phyloP scores from a whole-genome alignment of 2,329 filamentous ascomycete genomes.

The Trichothecium roseum region DNA sequence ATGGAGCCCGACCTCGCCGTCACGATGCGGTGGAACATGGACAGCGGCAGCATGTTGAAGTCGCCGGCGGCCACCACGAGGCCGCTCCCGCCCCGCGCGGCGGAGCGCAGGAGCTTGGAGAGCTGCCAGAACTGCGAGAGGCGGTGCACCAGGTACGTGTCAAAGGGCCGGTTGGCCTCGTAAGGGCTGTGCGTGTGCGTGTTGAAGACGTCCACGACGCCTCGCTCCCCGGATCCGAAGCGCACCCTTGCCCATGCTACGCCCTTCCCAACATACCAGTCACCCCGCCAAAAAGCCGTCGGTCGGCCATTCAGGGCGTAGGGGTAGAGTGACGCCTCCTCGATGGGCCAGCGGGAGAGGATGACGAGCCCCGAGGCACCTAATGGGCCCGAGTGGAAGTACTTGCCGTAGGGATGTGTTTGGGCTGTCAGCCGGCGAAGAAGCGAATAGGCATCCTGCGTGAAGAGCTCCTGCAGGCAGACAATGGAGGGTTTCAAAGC shows the following conservation, averaged over 20 bases:
- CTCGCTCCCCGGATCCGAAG: conserved; percentile 51
- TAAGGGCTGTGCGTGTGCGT: conserved; percentile 81
- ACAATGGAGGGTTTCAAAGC: conserved; percentile 67
- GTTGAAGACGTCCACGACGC: conserved; percentile 81
- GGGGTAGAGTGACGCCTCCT: conserved; percentile 73
- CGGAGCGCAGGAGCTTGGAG: conserved; percentile 75
- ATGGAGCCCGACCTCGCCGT: conserved; percentile 62
- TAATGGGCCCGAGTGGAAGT: conserved; percentile 83
- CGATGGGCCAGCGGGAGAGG: conserved; percentile 83
- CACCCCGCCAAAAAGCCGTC: conserved; percentile 85
- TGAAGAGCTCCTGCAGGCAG: conserved; percentile 93
- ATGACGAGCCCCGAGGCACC: conserved; percentile 75
- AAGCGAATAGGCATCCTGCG: conserved; percentile 68
- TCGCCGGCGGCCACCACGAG: conserved; percentile 82
- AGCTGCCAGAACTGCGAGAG: conserved; percentile 94
- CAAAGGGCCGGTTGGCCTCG: conserved; percentile 63
- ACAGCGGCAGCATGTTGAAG: conserved; percentile 92
- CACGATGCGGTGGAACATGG: conserved; percentile 74
- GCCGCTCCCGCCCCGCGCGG: conserved; percentile 62
- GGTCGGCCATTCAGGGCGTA: conserved; percentile 92
- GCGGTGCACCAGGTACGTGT: conserved; percentile 77
- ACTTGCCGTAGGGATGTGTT: conserved; percentile 82
- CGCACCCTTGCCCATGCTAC: conserved; percentile 75
- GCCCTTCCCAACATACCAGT: conserved; percentile 95
- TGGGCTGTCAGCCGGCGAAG: conserved; percentile 65